Percentiles rank a stretch among this genome's conserved stretches.
Evolutionary conservation across 768 basidiomycete genomes (phyloP).

Genomic region (Fomitopsis pulvina): DNA sequence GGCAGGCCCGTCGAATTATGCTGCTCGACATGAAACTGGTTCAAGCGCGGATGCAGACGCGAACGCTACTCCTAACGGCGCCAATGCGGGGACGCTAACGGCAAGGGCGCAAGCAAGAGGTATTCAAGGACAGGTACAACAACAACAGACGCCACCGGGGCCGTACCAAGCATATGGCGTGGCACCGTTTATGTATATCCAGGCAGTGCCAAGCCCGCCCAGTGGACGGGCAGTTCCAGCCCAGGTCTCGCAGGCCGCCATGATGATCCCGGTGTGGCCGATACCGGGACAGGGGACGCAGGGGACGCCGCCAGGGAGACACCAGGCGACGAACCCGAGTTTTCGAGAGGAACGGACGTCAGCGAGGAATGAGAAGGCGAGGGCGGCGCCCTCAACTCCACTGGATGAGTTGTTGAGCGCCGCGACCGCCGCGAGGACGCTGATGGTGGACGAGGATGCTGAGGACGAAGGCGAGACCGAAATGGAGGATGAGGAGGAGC

Average conservation of each 20-base stretch:
- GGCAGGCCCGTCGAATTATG: neutral
- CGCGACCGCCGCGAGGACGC: slow-evolving; percentile 34
- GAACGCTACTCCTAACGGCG: too few relatives aligned
- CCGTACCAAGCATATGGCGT: neutral
- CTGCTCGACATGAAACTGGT: neutral
- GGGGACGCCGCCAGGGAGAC: neutral
- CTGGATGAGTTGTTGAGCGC: slow-evolving; percentile 57
- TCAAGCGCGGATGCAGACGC: neutral
- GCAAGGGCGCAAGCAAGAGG: neutral
- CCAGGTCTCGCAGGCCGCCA: neutral
- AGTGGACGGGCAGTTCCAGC: neutral
- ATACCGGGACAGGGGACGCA: neutral
- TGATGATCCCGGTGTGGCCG: slow-evolving; percentile 2
- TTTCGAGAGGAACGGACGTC: slow-evolving; percentile 13
- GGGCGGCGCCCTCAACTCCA: slow-evolving; percentile 32
- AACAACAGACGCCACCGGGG: too few relatives aligned
- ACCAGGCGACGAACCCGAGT: neutral
- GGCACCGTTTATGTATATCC: slow-evolving; percentile 10
- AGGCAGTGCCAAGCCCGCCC: slow-evolving; percentile 10
- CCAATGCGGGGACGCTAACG: too few relatives aligned
- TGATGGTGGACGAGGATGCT: slow-evolving; percentile 36
- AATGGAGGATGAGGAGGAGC: neutral
- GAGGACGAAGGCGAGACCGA: slow-evolving; percentile 12
- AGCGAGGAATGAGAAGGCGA: slow-evolving; percentile 13
- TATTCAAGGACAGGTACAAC: neutral